phyloP scores from a whole-genome alignment of 2,329 filamentous ascomycete species.

The Pezicula rhizophila region DNA sequence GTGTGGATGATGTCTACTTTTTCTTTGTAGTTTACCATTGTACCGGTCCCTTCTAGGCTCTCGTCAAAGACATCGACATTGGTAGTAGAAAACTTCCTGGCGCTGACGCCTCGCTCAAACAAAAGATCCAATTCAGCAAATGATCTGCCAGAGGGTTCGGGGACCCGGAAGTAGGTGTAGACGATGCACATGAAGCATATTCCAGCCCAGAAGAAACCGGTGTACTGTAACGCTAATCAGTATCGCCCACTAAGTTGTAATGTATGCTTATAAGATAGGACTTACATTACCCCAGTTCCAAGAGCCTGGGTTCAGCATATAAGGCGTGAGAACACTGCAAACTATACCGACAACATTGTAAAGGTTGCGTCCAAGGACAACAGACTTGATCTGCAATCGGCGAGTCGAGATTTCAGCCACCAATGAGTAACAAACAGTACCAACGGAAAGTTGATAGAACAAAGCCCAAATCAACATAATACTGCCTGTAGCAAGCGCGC shows the following conservation, averaged over 20 bases:
- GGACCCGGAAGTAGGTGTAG: conserved; percentile 77
- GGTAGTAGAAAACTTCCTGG: conserved; percentile 36
- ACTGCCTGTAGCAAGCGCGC: conserved; percentile 25
- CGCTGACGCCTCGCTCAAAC: conserved; percentile 60
- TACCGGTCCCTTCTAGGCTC: no score
- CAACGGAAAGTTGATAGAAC: conserved; percentile 80
- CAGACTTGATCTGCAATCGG: conserved; percentile 83
- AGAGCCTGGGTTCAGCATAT: conserved; percentile 82
- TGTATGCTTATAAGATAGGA: conserved; percentile 4
- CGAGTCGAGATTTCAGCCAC: conserved; percentile 80
- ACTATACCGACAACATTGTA: conserved; percentile 71
- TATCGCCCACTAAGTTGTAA: no score
- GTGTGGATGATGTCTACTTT: no score
- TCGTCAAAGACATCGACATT: conserved; percentile 56
- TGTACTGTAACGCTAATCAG: no score
- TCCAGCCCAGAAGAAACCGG: conserved; percentile 82
- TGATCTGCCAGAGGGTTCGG: conserved; percentile 70
- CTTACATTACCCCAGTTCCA: conserved; percentile 75
- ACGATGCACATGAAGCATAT: conserved; percentile 75
- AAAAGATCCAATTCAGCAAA: conserved; percentile 80
- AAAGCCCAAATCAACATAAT: conserved; percentile 82
- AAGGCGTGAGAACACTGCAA: conserved; percentile 75
- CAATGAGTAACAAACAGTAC: conserved; percentile 83
- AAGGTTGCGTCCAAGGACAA: conserved; percentile 75
- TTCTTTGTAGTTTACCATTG: no score